A percentile compares a stretch with the other conserved stretches of the same genome.
Evolutionary conservation across 768 basidiomycete genomes (phyloP).

Genomic region (Sarcodon aspratus): DNA sequence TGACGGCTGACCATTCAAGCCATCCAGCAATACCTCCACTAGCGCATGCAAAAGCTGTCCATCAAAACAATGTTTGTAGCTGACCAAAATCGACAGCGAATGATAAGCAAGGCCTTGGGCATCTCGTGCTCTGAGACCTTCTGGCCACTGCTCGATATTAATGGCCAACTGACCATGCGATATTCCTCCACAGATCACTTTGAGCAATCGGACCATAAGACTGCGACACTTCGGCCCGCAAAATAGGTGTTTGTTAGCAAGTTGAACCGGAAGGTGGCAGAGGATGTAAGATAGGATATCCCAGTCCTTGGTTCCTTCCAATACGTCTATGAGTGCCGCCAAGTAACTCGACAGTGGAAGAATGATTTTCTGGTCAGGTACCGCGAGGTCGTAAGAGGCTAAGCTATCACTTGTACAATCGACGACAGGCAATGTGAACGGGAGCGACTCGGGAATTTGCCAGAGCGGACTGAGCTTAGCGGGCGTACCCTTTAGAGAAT

Average conservation of each 20-base stretch:
- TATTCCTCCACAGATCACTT: constrained; percentile 57
- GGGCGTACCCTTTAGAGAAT: constrained; percentile 16
- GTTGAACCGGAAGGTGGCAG: constrained; percentile 82
- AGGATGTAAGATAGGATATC: constrained; percentile 88
- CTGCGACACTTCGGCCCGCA: constrained; percentile 76
- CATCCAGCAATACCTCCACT: constrained; percentile 63
- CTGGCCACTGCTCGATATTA: constrained; percentile 47
- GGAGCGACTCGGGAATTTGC: constrained; percentile 54
- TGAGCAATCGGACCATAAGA: constrained; percentile 50
- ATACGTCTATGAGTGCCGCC: constrained; percentile 42
- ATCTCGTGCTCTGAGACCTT: constrained; percentile 59
- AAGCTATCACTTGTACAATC: constrained; percentile 61
- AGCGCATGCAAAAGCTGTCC: constrained; percentile 50
- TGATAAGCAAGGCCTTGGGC: constrained; percentile 85
- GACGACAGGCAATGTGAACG: constrained; percentile 39
- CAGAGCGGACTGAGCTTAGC: constrained; percentile 36
- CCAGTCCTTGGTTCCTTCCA: constrained; percentile 78
- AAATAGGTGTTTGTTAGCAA: constrained; percentile 93
- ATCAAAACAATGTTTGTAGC: constrained; percentile 76
- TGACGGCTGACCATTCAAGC: constrained; percentile 56
- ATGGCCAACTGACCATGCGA: constrained; percentile 44
- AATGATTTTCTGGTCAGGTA: constrained; percentile 27
- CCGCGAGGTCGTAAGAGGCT: constrained; percentile 47
- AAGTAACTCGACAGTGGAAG: constrained; percentile 75
- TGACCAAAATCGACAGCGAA: constrained; percentile 76